Percentiles rank a stretch among this genome's conserved stretches.
phyloP scores from a whole-genome alignment of 2,329 filamentous ascomycete genomes.

The Ascochyta pisi region DNA sequence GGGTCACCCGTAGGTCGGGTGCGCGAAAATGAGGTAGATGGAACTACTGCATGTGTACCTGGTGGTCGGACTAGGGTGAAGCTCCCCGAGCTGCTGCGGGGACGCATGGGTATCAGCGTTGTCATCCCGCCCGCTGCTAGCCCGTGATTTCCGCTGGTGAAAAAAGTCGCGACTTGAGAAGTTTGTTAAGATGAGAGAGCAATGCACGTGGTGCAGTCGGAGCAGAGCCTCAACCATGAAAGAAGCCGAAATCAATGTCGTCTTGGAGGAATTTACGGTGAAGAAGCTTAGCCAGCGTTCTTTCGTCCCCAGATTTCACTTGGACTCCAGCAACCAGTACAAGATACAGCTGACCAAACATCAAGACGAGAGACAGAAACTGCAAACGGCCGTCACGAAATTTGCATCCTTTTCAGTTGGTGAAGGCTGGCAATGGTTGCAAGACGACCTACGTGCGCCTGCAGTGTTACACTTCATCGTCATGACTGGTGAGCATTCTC shows the following conservation, averaged over 20 bases:
- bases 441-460: neutral
- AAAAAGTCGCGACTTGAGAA: neutral
- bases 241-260: neutral
- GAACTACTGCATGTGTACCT: conserved; percentile 2
- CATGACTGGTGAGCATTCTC: neutral
- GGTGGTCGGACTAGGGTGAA: conserved; percentile 7
- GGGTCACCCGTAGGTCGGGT: neutral
- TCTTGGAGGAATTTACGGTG: neutral
- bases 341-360: too few species aligned
- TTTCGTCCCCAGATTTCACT: neutral
- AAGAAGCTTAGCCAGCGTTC: neutral
- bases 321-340: too few species aligned
- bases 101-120: neutral
- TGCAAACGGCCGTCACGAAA: neutral
- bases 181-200: neutral
- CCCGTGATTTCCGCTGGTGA: neutral
- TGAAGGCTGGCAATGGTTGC: too few species aligned
- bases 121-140: neutral
- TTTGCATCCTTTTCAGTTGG: neutral
- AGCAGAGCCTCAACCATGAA: too few species aligned
- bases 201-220: too few species aligned
- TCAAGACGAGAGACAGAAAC: too few species aligned
- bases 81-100: conserved; percentile 5
- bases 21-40: neutral
- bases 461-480: neutral